Conservation (phyloP, 2,329 filamentous ascomycete genomes). For the Neonectria coccinea region DNA sequence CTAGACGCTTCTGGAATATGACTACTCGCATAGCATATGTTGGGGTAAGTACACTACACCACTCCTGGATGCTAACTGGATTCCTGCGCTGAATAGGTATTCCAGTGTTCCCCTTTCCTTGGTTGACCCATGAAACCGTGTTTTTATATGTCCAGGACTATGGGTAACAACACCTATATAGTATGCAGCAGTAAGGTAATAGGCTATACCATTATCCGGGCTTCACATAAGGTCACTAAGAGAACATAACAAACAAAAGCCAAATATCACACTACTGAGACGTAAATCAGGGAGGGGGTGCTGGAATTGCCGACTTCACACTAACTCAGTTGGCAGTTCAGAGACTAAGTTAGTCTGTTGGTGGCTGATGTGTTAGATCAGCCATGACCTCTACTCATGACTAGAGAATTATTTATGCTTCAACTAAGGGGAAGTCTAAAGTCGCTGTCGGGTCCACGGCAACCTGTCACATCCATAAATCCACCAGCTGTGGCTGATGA, state of each 20-base stretch:
- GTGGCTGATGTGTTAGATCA: background rate
- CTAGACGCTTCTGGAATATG: background rate
- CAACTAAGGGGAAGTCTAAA: background rate
- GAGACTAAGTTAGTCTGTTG: background rate
- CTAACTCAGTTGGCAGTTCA: background rate
- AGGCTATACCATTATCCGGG: background rate
- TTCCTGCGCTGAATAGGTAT: background rate
- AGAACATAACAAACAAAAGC: background rate
- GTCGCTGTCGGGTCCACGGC: background rate
- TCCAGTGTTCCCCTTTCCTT: background rate
- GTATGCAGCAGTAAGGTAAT: background rate
- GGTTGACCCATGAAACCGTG: background rate
- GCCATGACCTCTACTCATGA: background rate
- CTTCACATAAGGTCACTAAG: background rate
- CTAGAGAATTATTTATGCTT: background rate
- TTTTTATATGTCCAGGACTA: no score
- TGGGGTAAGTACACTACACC: background rate
- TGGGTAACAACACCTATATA: background rate
- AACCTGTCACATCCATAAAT: background rate
- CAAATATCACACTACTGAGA: background rate
- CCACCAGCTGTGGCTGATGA: background rate
- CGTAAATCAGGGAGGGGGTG: background rate
- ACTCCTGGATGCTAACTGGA: background rate
- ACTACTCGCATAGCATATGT: background rate
- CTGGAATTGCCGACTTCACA: background rate